These are phyloP conservation scores for Mucor lusitanicus DNA, from an alignment of 371 early-diverging fungal species.

Conservation along the genomic window DNA sequence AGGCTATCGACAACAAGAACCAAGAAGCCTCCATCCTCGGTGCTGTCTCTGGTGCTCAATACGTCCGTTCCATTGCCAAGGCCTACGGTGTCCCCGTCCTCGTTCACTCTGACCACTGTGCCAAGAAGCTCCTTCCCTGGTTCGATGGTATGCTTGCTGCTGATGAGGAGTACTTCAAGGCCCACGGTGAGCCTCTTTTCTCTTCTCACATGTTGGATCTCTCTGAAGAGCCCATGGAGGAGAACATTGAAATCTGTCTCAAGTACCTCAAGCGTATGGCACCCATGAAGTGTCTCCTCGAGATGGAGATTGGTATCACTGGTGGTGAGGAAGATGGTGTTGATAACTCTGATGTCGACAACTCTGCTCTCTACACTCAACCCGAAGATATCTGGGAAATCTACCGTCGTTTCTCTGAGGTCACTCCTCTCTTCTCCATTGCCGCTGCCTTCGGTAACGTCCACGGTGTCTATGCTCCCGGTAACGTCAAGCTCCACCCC, in stretches of 20 bases:
- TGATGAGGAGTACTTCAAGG: conserved; percentile 90
- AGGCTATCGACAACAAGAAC: conserved; percentile 84
- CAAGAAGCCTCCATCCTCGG: conserved; percentile 88
- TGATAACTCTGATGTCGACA: conserved; percentile 88
- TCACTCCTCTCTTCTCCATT: conserved; percentile 85
- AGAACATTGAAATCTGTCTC: conserved; percentile 85
- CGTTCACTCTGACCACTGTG: conserved; percentile 93
- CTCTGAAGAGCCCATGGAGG: conserved; percentile 87
- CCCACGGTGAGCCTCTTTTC: conserved; percentile 90
- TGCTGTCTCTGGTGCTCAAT: conserved; percentile 88
- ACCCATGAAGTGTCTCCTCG: conserved; percentile 79
- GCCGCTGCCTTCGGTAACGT: conserved; percentile 92
- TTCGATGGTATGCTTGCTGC: conserved; percentile 91
- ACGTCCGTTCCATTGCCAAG: conserved; percentile 83
- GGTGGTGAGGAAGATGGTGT: conserved; percentile 97
- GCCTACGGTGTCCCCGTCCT: conserved; percentile 89
- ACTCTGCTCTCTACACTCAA: conserved; percentile 85
- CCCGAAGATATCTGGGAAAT: conserved; percentile 94
- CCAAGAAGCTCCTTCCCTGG: conserved; percentile 92
- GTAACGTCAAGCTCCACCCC: conserved; percentile 89
- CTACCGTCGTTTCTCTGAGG: conserved; percentile 76
- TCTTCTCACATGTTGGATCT: conserved; percentile 96
- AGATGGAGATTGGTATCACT: conserved; percentile 96
- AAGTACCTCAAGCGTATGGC: conserved; percentile 90
- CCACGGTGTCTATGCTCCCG: conserved; percentile 92